Base-by-base conservation (phyloP, 2,329 filamentous ascomycete species). In the Stagonosporopsis rhizophila region DNA sequence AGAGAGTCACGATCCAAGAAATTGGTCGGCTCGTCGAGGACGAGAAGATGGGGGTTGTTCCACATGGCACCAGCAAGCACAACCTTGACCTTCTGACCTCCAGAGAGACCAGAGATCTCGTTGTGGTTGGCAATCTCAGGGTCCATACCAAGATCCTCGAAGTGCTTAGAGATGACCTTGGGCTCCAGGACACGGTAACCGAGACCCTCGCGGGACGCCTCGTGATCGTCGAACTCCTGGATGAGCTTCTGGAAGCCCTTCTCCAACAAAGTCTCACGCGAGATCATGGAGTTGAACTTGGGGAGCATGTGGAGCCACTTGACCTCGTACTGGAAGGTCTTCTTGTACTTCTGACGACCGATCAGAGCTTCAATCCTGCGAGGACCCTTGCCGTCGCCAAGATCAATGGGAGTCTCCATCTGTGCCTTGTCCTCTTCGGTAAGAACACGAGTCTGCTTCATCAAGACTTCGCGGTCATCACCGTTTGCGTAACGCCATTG, bases 71-170 rank as follows among this genome's bases (percentile, higher is more conserved):
- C 92, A 4, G 92, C 95, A 67, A 99, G 87, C 61, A 99, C 95
- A 44, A 99, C 95, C 85, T 99, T 99, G 81, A 99, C 95, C 80
- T 98, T 98, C 76, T 99, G 95, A 14, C 95, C 95, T 79, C 95
- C 95, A 9, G 93, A 97, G 12, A 99, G 84, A 70, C 93, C 95
- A 61, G 91, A 92, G 69, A 99, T 99, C 79, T 97, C 90, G 78
- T 97, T 98, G 86, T 99, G 95, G 80, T 97, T 96, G 71, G 95
- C 95, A 72, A 99, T 98, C 72, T 99, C 95, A 0, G 94, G 93
- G 75, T 98, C 95, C 46, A 99, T 86, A 56, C 95, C 95, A 32
- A 98, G 85, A 71, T 99, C 95, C 70, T 98, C 93, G 71, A 99
- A 99, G 80, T 99, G 95, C 85, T 98, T 96, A 57, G 91, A 90